Conservation (phyloP, 768 basidiomycete genomes). For the Russula emetica region DNA sequence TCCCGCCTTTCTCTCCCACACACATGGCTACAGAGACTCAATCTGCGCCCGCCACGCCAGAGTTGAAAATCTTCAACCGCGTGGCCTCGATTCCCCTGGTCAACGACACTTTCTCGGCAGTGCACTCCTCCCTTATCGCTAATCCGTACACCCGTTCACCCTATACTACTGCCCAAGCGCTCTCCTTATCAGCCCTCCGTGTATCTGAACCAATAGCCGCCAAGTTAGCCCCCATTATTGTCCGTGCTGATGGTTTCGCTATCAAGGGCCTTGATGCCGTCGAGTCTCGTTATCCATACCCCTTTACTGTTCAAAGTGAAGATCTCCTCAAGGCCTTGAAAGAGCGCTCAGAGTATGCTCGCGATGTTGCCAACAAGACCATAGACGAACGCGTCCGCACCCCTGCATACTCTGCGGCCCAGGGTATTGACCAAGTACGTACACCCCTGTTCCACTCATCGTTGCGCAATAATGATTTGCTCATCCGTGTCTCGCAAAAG, state of each 20-base stretch:
- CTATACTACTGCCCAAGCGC: conserved; percentile 58
- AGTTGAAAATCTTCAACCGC: conserved; percentile 57
- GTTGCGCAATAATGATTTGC: conserved; percentile 25
- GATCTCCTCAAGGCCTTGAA: conserved; percentile 61
- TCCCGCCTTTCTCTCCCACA: not conserved
- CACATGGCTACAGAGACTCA: conserved; percentile 40
- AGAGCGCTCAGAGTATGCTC: conserved; percentile 51
- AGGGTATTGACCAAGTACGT: conserved; percentile 68
- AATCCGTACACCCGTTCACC: conserved; percentile 61
- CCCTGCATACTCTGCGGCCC: conserved; percentile 58
- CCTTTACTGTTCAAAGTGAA: conserved; percentile 70
- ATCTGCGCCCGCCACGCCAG: conserved; percentile 39
- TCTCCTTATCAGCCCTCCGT: conserved; percentile 42
- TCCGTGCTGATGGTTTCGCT: conserved; percentile 58
- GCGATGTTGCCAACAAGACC: conserved; percentile 55
- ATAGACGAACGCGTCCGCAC: conserved; percentile 62
- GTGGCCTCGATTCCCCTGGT: conserved; percentile 73
- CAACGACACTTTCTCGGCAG: conserved; percentile 54
- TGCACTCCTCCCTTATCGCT: conserved; percentile 55
- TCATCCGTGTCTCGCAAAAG: conserved; percentile 35
- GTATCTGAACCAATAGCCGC: conserved; percentile 62
- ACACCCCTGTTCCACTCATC: conserved; percentile 9
- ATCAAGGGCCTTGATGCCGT: conserved; percentile 74
- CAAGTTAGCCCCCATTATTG: conserved; percentile 61
- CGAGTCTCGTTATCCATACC: conserved; percentile 67